These are phyloP conservation scores for Lentinula sp. DNA, from an alignment of 768 basidiomycete genomes.

Conservation along the genomic window DNA sequence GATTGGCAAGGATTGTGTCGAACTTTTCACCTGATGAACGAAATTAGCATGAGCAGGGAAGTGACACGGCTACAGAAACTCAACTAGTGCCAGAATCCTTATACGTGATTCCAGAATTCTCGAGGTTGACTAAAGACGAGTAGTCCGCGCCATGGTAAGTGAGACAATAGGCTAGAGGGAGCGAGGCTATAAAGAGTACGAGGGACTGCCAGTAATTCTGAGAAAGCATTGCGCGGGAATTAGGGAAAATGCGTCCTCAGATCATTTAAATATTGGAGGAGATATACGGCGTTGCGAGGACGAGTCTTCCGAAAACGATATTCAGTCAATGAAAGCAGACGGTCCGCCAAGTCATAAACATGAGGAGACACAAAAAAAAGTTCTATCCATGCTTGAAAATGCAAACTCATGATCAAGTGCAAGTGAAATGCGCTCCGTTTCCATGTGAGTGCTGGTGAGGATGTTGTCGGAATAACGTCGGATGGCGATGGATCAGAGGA, in stretches of 20 bases:
- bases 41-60: not conserved
- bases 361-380: not conserved
- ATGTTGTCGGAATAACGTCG: not conserved
- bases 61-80: not conserved
- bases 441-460: not conserved
- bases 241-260: no score
- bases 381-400: not conserved
- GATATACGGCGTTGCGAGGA: not conserved
- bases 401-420: not conserved
- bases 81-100: constrained; percentile 28
- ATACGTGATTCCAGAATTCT: constrained; percentile 38
- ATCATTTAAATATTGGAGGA: no score
- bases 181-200: not conserved
- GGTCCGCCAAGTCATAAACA: not conserved
- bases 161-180: constrained; percentile 15
- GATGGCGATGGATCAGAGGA: not conserved
- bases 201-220: not conserved
- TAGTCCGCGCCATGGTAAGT: constrained; percentile 52
- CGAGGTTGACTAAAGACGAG: constrained; percentile 47
- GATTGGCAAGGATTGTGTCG: constrained; percentile 46
- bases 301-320: not conserved
- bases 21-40: constrained; percentile 25
- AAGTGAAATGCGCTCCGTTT: not conserved
- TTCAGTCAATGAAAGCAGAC: not conserved
- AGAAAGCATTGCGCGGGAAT: not conserved